Base-by-base conservation (phyloP, 768 basidiomycete genomes). In the Kwoniella shandongensis region DNA sequence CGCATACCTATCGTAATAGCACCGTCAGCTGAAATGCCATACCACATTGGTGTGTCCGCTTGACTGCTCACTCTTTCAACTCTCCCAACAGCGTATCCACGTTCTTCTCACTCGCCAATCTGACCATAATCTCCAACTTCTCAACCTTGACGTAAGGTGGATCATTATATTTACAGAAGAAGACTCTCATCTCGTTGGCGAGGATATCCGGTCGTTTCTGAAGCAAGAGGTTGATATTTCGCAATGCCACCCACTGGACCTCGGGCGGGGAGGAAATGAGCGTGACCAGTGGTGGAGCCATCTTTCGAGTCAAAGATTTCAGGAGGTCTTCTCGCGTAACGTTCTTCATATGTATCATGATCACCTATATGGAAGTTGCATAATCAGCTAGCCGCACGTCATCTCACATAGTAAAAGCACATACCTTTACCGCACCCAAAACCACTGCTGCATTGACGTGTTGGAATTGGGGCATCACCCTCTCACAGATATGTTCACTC, bases 161-260 rank as follows among this genome's bases (percentile, higher is more conserved):
- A 72, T 99, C 94, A 71, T 98, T 98, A 79, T 99, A 98, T 77
- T 99, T 99, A 85, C 94, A 97, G 81, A 98, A 99, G 77, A 99
- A 99, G 18, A 99, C 96, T 42, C 93, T 84, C 90, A 99, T 93
- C 77, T 99, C 94, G 77, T 89, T 96, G 6, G 87, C 84, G 8
- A 99, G 83, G 57, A 96, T 81, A 61, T 92, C 91, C 1, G 90
- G 79, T 3, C 91, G 86, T 72, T 94, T 94, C 77, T 99, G 94
- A 1, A 99, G 84, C 25, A 99, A 82, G 26, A 99, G 84, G 70
- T 97, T 97, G 80, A 98, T 91, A 72, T 97, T 97, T 26, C 96
- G 85, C 50, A 99, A 80, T 0, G 92, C 91, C 47, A 98, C 94
- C 92, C 94, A 99, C 77, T 99, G 96, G 0, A 98, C 89, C 71